Evolutionary conservation across 2,329 filamentous ascomycete species (phyloP).

Genomic region (Beauveria sp.): DNA sequence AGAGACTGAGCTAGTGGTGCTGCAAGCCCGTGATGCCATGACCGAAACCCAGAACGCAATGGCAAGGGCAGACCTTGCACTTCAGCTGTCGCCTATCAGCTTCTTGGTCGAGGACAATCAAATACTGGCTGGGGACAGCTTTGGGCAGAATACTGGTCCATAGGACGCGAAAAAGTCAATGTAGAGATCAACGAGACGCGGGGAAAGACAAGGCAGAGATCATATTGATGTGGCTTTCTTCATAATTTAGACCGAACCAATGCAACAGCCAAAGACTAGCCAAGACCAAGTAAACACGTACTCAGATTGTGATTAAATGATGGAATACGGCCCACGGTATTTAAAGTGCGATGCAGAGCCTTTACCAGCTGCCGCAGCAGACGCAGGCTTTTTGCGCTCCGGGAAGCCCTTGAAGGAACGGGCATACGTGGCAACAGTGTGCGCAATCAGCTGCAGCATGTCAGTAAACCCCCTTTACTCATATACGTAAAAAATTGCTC

Average conservation of each 20-base stretch:
- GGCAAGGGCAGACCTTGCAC: not conserved
- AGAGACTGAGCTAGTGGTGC: not conserved
- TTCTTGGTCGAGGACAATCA: too few relatives aligned
- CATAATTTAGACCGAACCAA: not conserved
- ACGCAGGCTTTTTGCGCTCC: slow-evolving; percentile 30
- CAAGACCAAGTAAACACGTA: not conserved
- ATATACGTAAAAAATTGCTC: slow-evolving; percentile 15
- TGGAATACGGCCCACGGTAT: not conserved
- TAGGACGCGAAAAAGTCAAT: not conserved
- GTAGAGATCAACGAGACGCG: too few relatives aligned
- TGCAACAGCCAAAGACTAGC: not conserved
- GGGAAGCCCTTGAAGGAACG: slow-evolving; percentile 59
- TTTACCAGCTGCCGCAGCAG: not conserved
- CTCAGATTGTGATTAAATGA: not conserved
- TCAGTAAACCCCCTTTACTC: not conserved
- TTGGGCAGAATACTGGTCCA: not conserved
- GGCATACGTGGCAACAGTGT: slow-evolving; percentile 65
- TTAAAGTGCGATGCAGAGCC: not conserved
- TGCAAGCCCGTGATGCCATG: not conserved
- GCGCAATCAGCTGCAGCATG: slow-evolving; percentile 50
- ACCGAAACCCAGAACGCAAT: not conserved
- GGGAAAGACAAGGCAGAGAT: not conserved
- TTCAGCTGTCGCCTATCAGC: not conserved
- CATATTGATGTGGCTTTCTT: not conserved
- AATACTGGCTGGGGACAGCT: not conserved